These are phyloP conservation scores for Coemansia sp. DNA, from an alignment of 192 early-diverging fungal genomes.

Conservation along the genomic window DNA sequence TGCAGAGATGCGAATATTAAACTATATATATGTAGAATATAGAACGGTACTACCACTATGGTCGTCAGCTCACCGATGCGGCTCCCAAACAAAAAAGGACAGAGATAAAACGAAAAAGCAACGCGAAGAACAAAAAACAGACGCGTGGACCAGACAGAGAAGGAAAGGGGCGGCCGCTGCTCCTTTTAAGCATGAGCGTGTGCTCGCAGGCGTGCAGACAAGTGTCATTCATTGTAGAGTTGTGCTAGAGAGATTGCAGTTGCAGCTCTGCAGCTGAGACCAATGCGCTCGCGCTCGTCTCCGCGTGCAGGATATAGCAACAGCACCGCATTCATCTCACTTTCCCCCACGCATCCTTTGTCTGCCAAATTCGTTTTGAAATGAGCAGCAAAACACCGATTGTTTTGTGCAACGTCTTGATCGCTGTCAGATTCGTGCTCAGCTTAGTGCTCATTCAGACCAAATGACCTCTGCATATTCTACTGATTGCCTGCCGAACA, in stretches of 20 bases:
- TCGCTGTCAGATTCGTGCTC: slow-evolving; percentile 2
- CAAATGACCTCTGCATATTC: slow-evolving; percentile 6
- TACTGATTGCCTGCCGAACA: not conserved
- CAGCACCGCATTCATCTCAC: slow-evolving; percentile 4
- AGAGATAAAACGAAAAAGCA: not conserved
- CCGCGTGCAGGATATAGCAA: slow-evolving; percentile 9
- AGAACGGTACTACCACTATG: too few species aligned
- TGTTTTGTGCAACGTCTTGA: slow-evolving; percentile 1
- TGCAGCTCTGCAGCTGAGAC: slow-evolving; percentile 4
- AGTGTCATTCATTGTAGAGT: not conserved
- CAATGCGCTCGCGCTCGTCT: not conserved
- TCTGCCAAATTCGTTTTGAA: not conserved
- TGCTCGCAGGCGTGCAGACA: not conserved
- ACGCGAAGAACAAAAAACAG: not conserved
- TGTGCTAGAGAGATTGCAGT: slow-evolving; percentile 1
- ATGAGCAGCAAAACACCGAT: not conserved
- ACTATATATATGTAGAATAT: too few species aligned
- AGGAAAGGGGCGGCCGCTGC: not conserved
- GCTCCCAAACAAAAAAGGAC: not conserved
- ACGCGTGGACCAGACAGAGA: not conserved
- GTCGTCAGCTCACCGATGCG: too few species aligned
- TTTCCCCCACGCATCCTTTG: not conserved
- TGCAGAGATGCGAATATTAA: too few species aligned
- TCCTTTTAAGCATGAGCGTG: slow-evolving; percentile 4
- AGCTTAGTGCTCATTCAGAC: not conserved